phyloP scores from a whole-genome alignment of 1,139 yeast genomes.

The Suhomyces chickasaworum region DNA sequence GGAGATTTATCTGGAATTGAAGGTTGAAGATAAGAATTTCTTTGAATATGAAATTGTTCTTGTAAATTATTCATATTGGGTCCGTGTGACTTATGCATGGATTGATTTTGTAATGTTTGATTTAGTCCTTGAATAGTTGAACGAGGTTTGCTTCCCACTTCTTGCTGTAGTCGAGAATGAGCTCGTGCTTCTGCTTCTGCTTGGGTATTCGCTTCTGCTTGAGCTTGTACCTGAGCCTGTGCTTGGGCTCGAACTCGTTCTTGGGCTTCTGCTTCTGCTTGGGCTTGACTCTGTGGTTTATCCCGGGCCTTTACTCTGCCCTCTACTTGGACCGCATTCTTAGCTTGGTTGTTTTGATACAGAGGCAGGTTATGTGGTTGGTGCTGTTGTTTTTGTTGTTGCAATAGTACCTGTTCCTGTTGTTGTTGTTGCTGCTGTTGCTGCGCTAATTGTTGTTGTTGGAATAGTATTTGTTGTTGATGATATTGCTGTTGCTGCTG shows the following conservation, averaged over 20 bases:
- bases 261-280: conserved; percentile 6
- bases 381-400: conserved; percentile 13
- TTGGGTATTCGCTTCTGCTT: background rate
- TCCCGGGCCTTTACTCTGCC: conserved; percentile 6
- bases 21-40: background rate
- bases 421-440: background rate
- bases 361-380: conserved; percentile 13
- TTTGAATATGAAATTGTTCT: background rate
- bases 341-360: conserved; percentile 13
- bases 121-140: background rate
- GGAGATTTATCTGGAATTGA: background rate
- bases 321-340: conserved; percentile 6
- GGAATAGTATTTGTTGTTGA: background rate
- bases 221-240: conserved; percentile 3
- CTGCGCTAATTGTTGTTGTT: background rate
- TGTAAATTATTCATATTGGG: background rate
- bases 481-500: background rate
- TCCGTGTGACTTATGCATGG: background rate
- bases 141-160: background rate
- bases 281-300: background rate
- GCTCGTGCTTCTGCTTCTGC: conserved; percentile 4
- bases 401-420: background rate
- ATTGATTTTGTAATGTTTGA: background rate
- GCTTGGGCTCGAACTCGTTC: background rate
- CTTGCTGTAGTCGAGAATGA: background rate